Base-by-base conservation (phyloP, 2,329 filamentous ascomycete species). In the Cladosporium velox region DNA sequence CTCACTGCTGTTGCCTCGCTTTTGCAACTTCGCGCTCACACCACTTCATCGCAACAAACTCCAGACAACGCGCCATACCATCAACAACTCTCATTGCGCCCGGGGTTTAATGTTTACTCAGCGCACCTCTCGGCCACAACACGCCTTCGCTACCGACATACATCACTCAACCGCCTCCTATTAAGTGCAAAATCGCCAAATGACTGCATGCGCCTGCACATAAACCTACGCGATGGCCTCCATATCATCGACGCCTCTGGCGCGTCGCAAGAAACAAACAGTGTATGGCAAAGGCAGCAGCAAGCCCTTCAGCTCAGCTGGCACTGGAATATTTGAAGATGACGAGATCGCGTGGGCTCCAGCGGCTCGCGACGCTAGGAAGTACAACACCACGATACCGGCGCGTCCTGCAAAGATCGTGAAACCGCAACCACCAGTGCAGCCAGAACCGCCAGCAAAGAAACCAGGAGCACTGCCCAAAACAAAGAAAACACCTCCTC, bases 221-320 rank as follows among this genome's bases (percentile, higher is more conserved):
- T 26, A 32, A 26, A n/a, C 18, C 2, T 49, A 47, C 38, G 51
- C 61, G n/a, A 64, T 64, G 61, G 51, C 61, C 26, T 62, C 59
- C 15, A 49, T n/a, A 2, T 38, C 49, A 1, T 54, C 64, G 47
- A 60, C 64, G 28, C 58, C 58, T 55, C 64, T 67, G 30, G 58
- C 68, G 55, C 68, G 69, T 44, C 69, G 71, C 49, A 68, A 69
- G 34, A 73, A 71, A 60, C 69, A 70, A 66, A 64, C 67, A 26
- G 70, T 70, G 24, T 73, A 73, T 41, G 71, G 71, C 66, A 72
- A 68, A 44, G 65, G 69, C 34, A 72, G 57, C 44, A 65, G 61
- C 30, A 69, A 64, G 24, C 41, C 70, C 11, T 72, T 68, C 67
- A 69, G 67, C 55, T 57, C 67, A 18, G 65, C 51, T 32, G 59